phyloP scores from a whole-genome alignment of 2,329 filamentous ascomycete genomes.

The Pseudogymnoascus sp. region DNA sequence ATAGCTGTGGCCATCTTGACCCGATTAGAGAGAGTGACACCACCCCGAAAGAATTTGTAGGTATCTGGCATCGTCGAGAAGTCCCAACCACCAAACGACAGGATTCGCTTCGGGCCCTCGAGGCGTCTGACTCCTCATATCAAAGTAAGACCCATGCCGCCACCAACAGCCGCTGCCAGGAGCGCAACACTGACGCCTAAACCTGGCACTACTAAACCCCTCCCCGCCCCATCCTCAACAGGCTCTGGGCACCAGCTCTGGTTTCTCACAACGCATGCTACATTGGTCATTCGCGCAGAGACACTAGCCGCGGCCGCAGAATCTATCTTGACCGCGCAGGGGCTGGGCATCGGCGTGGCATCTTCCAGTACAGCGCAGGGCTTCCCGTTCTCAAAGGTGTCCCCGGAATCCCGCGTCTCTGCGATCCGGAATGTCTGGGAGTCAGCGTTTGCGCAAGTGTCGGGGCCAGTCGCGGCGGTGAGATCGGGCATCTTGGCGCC shows the following conservation, averaged over 20 bases:
- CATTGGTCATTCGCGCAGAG: background rate
- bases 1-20: slow-evolving; percentile 28
- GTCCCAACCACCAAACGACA: too few species aligned
- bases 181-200: too few species aligned
- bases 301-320: background rate
- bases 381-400: background rate
- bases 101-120: too few species aligned
- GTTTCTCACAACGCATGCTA: too few species aligned
- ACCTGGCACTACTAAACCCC: too few species aligned
- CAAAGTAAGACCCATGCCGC: too few species aligned
- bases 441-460: background rate
- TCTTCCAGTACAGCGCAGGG: background rate
- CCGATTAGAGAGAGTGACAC: slow-evolving; percentile 29
- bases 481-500: background rate
- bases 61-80: too few species aligned
- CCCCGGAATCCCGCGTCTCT: background rate
- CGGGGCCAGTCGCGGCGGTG: background rate
- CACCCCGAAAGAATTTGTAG: slow-evolving; percentile 34
- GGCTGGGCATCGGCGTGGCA: background rate
- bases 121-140: too few species aligned
- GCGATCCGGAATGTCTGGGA: background rate
- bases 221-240: too few species aligned
- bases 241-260: too few species aligned
- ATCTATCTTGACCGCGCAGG: background rate
- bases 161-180: too few species aligned